Evolutionary conservation across 495 filamentous ascomycete species (phyloP).

Genomic region (Cairneyella variabilis): DNA sequence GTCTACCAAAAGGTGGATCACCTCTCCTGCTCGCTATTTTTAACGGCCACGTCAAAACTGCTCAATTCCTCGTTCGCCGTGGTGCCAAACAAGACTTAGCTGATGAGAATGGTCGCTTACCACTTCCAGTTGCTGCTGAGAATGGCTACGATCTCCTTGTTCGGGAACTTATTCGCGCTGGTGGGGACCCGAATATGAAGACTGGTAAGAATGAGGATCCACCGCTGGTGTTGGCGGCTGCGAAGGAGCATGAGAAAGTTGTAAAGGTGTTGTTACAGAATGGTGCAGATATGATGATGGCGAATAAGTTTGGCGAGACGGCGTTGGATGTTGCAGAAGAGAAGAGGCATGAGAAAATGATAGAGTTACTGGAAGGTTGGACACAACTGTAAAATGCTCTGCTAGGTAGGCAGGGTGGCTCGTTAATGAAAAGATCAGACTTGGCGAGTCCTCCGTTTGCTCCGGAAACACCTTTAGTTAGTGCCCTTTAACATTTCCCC

Average conservation of each 20-base stretch:
- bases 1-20: conserved; percentile 26
- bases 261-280: conserved; percentile 41
- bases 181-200: conserved; percentile 10
- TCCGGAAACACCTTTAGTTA: no score
- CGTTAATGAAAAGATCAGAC: no score
- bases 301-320: conserved; percentile 58
- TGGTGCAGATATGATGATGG: conserved; percentile 47
- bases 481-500: no score
- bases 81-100: conserved; percentile 8
- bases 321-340: conserved; percentile 34
- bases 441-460: no score
- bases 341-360: conserved; percentile 46
- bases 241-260: conserved; percentile 60
- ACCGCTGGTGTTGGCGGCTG: conserved; percentile 22
- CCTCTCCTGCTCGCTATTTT: conserved; percentile 25
- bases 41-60: conserved; percentile 3
- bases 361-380: conserved; percentile 52
- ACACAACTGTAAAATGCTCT: no score
- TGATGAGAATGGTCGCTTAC: conserved; percentile 1
- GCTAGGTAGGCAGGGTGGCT: no score
- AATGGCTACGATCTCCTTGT: conserved; percentile 13
- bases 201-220: conserved; percentile 28
- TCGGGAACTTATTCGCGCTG: conserved; percentile 9
- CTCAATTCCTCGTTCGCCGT: conserved; percentile 13
- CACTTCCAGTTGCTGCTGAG: conserved; percentile 5